Percentiles rank a stretch among this genome's conserved stretches.
Evolutionary conservation across 495 filamentous ascomycete genomes (phyloP).

Genomic region (Penicillium chermesinum): DNA sequence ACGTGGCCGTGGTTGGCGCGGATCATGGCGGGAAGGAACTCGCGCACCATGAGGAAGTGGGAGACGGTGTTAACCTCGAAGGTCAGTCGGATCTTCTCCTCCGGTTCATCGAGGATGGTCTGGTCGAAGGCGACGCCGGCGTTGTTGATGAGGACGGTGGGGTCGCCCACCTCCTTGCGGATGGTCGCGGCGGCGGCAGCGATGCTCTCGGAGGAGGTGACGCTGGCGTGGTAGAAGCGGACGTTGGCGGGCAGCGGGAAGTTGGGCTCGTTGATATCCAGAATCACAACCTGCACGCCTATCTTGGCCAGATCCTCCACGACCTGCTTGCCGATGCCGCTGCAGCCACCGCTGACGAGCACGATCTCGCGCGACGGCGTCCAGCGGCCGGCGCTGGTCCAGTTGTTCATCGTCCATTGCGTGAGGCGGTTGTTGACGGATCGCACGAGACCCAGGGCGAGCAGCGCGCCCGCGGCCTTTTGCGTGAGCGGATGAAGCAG

Average conservation of each 20-base stretch:
- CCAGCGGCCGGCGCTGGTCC: constrained; percentile 37
- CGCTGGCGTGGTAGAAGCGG: constrained; percentile 47
- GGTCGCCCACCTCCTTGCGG: constrained; percentile 41
- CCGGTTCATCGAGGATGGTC: constrained; percentile 44
- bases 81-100: constrained; percentile 42
- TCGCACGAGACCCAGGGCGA: constrained; percentile 35
- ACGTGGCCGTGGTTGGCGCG: constrained; percentile 56
- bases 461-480: constrained; percentile 24
- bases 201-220: constrained; percentile 46
- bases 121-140: constrained; percentile 48
- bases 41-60: constrained; percentile 53
- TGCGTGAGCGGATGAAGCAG: constrained; percentile 25
- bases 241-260: constrained; percentile 36
- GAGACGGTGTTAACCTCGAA: constrained; percentile 58
- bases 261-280: constrained; percentile 42
- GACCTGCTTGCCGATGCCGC: constrained; percentile 52
- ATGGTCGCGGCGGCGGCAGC: constrained; percentile 40
- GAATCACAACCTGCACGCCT: constrained; percentile 47
- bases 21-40: constrained; percentile 60
- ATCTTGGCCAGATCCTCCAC: constrained; percentile 41
- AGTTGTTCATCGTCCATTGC: constrained; percentile 46
- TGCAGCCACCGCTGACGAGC: constrained; percentile 53
- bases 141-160: constrained; percentile 58
- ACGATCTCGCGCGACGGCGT: constrained; percentile 48
- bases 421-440: constrained; percentile 38